Evolutionary conservation across 2,329 filamentous ascomycete species (phyloP).

Genomic region (Epichloe sylvatica): DNA sequence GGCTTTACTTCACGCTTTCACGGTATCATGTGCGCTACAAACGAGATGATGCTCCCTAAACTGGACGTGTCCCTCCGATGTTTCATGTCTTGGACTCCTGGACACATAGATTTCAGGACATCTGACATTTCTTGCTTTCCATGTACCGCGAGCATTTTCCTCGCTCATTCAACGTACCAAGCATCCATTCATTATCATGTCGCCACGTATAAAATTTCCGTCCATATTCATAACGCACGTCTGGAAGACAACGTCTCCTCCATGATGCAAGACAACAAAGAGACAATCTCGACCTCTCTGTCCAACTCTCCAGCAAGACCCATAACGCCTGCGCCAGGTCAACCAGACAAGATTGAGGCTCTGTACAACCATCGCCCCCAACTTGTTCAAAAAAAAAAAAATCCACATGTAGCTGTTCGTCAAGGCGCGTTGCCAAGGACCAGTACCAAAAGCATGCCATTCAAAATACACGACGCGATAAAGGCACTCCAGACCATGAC

Average conservation of each 20-base stretch:
- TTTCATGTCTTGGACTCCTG: no score
- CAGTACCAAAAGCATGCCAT: slow-evolving; percentile 29
- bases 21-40: no score
- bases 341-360: neutral
- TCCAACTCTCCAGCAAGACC: neutral
- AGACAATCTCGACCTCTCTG: no score
- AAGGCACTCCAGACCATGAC: slow-evolving; percentile 26
- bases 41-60: no score
- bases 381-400: neutral
- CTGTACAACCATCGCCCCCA: neutral
- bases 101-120: no score
- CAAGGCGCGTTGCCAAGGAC: slow-evolving; percentile 26
- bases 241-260: neutral
- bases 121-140: slow-evolving; percentile 7
- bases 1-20: no score
- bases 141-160: slow-evolving; percentile 16
- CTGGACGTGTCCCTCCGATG: no score
- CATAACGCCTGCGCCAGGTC: neutral
- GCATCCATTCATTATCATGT: neutral
- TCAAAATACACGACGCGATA: slow-evolving; percentile 25
- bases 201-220: neutral
- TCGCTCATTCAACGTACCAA: neutral
- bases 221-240: neutral
- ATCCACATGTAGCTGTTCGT: neutral
- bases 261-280: neutral